Percentiles rank a stretch among this genome's conserved stretches.
Conservation (phyloP, 768 basidiomycete species). For the Kwoniella shandongensis region DNA sequence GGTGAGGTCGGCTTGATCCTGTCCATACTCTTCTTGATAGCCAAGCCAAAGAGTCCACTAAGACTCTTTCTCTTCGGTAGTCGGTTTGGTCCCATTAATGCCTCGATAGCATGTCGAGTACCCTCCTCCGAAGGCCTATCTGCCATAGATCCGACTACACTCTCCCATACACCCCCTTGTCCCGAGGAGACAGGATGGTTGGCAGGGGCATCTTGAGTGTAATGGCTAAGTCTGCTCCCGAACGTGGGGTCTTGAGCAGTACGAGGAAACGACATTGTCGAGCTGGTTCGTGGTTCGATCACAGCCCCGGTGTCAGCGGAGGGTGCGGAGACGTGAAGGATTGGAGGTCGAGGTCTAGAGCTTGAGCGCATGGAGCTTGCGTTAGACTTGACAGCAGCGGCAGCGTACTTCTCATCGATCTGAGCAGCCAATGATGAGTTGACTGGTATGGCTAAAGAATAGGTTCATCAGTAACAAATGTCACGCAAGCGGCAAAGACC, state of each 20-base stretch:
- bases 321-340: constrained; percentile 25
- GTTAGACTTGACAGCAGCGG: constrained; percentile 17
- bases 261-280: constrained; percentile 2
- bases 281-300: not conserved
- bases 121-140: constrained; percentile 10
- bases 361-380: constrained; percentile 1
- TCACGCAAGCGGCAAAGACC: too few species aligned
- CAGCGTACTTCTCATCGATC: constrained; percentile 20
- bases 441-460: not conserved
- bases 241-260: constrained; percentile 7
- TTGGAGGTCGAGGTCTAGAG: constrained; percentile 5
- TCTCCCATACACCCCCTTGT: constrained; percentile 23
- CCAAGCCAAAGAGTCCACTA: constrained; percentile 38
- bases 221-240: not conserved
- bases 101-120: constrained; percentile 14
- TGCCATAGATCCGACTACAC: constrained; percentile 15
- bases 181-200: constrained; percentile 16
- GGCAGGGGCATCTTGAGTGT: not conserved
- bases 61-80: constrained; percentile 47
- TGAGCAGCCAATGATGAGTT: constrained; percentile 8
- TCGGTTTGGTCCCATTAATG: constrained; percentile 17
- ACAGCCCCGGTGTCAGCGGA: constrained; percentile 5
- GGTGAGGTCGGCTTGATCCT: constrained; percentile 15
- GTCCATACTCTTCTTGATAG: constrained; percentile 29
- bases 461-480: not conserved